Evolutionary conservation across 345 rosid species (phyloP), one percentile per base, ranked within the genome.

Genomic region (Tarenaya hassleriana): DNA sequence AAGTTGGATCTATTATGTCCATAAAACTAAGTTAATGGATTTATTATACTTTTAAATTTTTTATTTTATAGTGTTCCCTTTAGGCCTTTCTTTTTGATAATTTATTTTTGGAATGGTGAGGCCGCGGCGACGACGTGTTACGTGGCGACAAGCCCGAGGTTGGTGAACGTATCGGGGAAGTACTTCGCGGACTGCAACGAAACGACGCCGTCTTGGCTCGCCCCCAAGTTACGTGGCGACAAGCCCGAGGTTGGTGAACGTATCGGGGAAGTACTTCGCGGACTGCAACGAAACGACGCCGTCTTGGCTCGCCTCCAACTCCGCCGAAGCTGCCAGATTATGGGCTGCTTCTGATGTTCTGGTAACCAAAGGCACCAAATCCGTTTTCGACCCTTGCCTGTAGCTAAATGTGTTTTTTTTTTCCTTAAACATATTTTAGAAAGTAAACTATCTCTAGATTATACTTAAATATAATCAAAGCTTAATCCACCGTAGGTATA

Each of bases 81-180:
- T n/a, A n/a, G n/a, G n/a, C n/a, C n/a, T n/a, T n/a, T n/a, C n/a
- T n/a, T n/a, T n/a, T n/a, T n/a, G n/a, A n/a, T n/a, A n/a, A n/a
- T n/a, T n/a, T n/a, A n/a, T n/a, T 3, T 14, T 46, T 14, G 16
- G 16, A 34, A 56, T 2, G 7, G 29, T 32, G 48, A 90, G 98
- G 98, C 91, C 52, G 96, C 96, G 7, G 95, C 97, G 4, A 88
- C 94, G n/a, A 88, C 95, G 8, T 88, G 97, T 59, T 94, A 80
- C 59, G 95, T 79, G 5, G 95, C 94, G 4, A 69, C 84, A 1
- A 74, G 80, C 60, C 86, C 84, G 15, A 80, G 80, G 60, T 47
- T 94, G 50, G 29, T 35, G 32, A 73, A 75, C 16, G 72, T 75
- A 20, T 67, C 83, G 10, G 97, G 97, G 10, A 83, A 88, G 61